Evolutionary conservation across 2,329 filamentous ascomycete species (phyloP).

Genomic region (Diaporthe sp.): DNA sequence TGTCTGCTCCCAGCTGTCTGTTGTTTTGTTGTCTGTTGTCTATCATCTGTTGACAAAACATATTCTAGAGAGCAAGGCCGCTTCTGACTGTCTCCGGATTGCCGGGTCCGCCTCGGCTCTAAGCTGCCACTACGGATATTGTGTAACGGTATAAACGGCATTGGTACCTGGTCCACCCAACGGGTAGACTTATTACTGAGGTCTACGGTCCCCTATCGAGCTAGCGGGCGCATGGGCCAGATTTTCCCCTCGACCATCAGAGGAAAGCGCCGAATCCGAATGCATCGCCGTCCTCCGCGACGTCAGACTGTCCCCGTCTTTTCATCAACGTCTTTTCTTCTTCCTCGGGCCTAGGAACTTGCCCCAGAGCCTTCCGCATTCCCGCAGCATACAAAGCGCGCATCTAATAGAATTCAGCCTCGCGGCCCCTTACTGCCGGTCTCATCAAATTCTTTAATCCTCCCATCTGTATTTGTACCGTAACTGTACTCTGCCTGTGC

Average conservation of each 20-base stretch:
- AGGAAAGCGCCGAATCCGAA: conserved; percentile 21
- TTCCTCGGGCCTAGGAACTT: background rate
- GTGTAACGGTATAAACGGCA: background rate
- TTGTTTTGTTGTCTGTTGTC: background rate
- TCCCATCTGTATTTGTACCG: conserved; percentile 17
- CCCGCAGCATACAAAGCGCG: conserved; percentile 17
- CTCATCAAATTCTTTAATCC: conserved; percentile 2
- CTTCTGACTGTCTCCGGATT: conserved; percentile 6
- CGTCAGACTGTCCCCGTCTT: conserved; percentile 24
- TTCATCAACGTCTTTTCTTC: conserved; percentile 16
- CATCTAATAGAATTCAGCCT: conserved; percentile 29
- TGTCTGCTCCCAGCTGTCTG: background rate
- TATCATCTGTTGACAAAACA: background rate
- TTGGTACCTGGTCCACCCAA: background rate
- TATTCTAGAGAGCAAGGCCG: background rate
- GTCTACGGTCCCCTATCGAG: background rate
- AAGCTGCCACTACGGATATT: background rate
- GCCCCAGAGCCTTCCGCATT: background rate
- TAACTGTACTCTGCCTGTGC: background rate
- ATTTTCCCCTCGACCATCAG: conserved; percentile 1
- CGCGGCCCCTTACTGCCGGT: background rate
- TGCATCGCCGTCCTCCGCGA: conserved; percentile 20
- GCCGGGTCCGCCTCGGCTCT: conserved; percentile 23
- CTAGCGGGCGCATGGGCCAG: conserved; percentile 19
- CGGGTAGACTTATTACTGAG: background rate